A percentile compares a stretch with the other conserved stretches of the same genome.
Conservation (phyloP, 2,329 filamentous ascomycete genomes). For the Tolypocladium tropicale region DNA sequence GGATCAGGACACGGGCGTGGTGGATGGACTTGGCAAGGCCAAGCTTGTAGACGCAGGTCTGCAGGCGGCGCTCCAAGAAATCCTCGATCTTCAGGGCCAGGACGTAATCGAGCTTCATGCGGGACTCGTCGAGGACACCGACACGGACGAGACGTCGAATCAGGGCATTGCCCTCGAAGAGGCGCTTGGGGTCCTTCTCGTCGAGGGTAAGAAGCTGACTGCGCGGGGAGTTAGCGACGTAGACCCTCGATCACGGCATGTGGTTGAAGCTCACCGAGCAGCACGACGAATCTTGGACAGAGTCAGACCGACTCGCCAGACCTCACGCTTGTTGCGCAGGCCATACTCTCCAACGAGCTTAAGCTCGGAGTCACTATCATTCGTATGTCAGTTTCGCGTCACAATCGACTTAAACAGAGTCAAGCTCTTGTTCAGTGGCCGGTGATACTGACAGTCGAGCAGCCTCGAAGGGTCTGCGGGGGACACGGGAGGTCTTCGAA, state of each 20-base stretch:
- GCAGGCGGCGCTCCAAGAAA: slow-evolving; percentile 99
- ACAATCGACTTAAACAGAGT: slow-evolving; percentile 91
- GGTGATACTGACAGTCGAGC: slow-evolving; percentile 97
- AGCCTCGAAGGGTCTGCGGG: slow-evolving; percentile 96
- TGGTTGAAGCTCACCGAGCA: slow-evolving; percentile 63
- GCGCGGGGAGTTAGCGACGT: slow-evolving; percentile 16
- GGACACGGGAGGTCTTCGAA: slow-evolving; percentile 99
- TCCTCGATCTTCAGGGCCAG: slow-evolving; percentile 98
- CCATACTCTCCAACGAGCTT: slow-evolving; percentile 99
- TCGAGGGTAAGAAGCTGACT: slow-evolving; percentile 99
- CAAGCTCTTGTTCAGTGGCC: slow-evolving; percentile 99
- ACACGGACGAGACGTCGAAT: slow-evolving; percentile 99
- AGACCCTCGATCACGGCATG: neutral
- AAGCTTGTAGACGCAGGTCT: slow-evolving; percentile 99
- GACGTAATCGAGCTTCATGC: slow-evolving; percentile 99
- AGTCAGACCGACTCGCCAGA: slow-evolving; percentile 98
- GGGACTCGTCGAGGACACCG: slow-evolving; percentile 98
- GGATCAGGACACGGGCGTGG: slow-evolving; percentile 99
- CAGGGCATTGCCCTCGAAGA: slow-evolving; percentile 99
- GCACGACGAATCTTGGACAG: slow-evolving; percentile 99
- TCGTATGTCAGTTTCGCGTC: slow-evolving; percentile 57
- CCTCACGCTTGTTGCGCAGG: slow-evolving; percentile 99
- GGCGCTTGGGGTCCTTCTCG: slow-evolving; percentile 99
- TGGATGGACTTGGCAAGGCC: slow-evolving; percentile 99
- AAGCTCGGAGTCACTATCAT: slow-evolving; percentile 88